Evolutionary conservation across 208 protist genomes (phyloP).

Genomic region (Trypanosoma conorhini): DNA sequence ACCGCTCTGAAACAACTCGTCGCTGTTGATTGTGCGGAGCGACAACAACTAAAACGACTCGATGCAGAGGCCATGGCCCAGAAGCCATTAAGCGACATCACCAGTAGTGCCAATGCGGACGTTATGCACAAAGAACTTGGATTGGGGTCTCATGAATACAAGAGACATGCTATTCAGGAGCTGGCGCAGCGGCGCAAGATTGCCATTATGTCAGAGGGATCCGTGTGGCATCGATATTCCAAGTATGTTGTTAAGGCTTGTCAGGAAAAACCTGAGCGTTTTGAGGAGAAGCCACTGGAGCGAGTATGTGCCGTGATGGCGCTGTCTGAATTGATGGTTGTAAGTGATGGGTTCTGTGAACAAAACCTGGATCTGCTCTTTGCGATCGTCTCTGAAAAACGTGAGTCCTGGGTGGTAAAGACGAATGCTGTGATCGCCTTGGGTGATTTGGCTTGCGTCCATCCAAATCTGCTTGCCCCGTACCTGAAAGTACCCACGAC

Average conservation of each 20-base stretch:
- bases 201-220: conserved; percentile 72
- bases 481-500: conserved; percentile 73
- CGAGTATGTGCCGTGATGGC: conserved; percentile 83
- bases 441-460: conserved; percentile 87
- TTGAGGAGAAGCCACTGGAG: conserved; percentile 45
- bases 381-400: conserved; percentile 65
- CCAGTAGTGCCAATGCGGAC: conserved; percentile 38
- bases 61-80: conserved; percentile 20
- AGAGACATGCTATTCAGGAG: conserved; percentile 85
- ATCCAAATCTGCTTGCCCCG: conserved; percentile 83
- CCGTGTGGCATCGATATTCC: conserved; percentile 68
- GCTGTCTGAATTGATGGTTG: conserved; percentile 86
- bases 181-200: conserved; percentile 59
- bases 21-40: conserved; percentile 75
- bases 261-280: conserved; percentile 42
- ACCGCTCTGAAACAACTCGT: conserved; percentile 90
- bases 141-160: conserved; percentile 74
- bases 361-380: conserved; percentile 81
- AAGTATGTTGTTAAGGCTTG: conserved; percentile 58
- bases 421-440: conserved; percentile 88
- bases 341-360: conserved; percentile 72
- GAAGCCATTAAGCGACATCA: conserved; percentile 5
- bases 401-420: conserved; percentile 86
- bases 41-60: conserved; percentile 72
- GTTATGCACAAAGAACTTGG: conserved; percentile 89